Percentiles rank a stretch among this genome's conserved stretches.
Evolutionary conservation across 108 stramenopile genomes (phyloP).

Genomic region (Pseudonitzschia multistriata): DNA sequence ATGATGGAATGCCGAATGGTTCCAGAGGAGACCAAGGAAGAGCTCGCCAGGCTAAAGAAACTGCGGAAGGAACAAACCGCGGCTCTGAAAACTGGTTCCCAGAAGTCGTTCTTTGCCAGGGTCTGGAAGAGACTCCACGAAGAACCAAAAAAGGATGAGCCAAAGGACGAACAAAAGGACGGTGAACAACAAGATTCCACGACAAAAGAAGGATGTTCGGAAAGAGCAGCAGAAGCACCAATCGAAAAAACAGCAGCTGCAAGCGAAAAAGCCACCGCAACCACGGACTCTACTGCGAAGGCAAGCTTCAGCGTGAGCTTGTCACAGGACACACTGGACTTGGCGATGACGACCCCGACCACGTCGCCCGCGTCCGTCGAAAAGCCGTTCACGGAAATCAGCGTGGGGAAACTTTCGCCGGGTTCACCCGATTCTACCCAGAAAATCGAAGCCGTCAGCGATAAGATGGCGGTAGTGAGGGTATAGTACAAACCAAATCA

Average conservation of each 20-base stretch:
- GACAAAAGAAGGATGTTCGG: neutral
- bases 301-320: conserved; percentile 16
- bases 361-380: conserved; percentile 5
- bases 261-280: conserved; percentile 2
- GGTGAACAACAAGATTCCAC: neutral
- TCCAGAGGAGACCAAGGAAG: conserved; percentile 59
- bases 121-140: conserved; percentile 82
- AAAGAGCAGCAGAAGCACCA: conserved; percentile 2
- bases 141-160: conserved; percentile 20
- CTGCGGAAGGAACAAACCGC: conserved; percentile 85
- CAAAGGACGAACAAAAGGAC: conserved; percentile 16
- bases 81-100: conserved; percentile 76
- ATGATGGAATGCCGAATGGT: conserved; percentile 83
- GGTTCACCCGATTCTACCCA: conserved; percentile 8
- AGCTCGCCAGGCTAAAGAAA: conserved; percentile 63
- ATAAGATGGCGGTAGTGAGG: conserved; percentile 20
- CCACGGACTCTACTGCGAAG: neutral
- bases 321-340: conserved; percentile 14
- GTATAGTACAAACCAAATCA: neutral
- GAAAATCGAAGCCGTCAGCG: conserved; percentile 18
- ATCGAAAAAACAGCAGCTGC: neutral
- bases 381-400: conserved; percentile 7
- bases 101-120: conserved; percentile 84
- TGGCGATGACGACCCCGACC: conserved; percentile 3
- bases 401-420: neutral